Percentiles rank a stretch among this genome's conserved stretches.
Evolutionary conservation across 441 rosid genomes (phyloP).

Genomic region (California macrophylla): DNA sequence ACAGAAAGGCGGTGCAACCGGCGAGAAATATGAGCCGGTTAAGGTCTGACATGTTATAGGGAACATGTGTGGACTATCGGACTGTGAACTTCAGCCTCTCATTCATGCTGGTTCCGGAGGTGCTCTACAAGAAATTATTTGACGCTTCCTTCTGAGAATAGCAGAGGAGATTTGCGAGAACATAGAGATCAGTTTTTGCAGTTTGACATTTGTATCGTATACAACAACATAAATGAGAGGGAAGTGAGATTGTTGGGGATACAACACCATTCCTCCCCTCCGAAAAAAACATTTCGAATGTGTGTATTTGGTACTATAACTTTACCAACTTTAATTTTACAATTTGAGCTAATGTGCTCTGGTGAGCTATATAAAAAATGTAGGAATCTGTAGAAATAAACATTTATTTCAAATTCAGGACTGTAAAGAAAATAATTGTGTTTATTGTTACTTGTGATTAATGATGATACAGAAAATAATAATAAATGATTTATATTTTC

Average conservation of each 20-base stretch:
- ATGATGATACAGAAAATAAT: too few relatives aligned
- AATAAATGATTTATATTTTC: too few relatives aligned
- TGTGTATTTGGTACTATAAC: not conserved
- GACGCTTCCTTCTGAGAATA: not conserved
- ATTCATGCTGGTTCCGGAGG: slow-evolving; percentile 13
- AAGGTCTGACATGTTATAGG: slow-evolving; percentile 35
- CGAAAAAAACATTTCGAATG: not conserved
- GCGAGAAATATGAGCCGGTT: slow-evolving; percentile 65
- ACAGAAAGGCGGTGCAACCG: slow-evolving; percentile 79
- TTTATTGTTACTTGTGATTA: too few relatives aligned
- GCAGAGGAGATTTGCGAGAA: not conserved
- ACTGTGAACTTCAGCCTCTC: slow-evolving; percentile 12
- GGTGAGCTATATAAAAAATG: too few relatives aligned
- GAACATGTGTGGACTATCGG: not conserved
- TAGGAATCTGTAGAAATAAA: too few relatives aligned
- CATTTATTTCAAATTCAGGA: too few relatives aligned
- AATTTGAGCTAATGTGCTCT: too few relatives aligned
- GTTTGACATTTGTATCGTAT: not conserved
- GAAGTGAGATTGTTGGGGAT: not conserved
- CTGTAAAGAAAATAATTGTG: too few relatives aligned
- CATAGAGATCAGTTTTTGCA: not conserved
- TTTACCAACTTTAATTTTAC: not conserved
- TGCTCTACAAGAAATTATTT: not conserved
- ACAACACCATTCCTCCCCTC: not conserved
- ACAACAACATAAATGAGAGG: not conserved